phyloP scores from a whole-genome alignment of 345 rosid genomes.

The Linum usitatissimum region DNA sequence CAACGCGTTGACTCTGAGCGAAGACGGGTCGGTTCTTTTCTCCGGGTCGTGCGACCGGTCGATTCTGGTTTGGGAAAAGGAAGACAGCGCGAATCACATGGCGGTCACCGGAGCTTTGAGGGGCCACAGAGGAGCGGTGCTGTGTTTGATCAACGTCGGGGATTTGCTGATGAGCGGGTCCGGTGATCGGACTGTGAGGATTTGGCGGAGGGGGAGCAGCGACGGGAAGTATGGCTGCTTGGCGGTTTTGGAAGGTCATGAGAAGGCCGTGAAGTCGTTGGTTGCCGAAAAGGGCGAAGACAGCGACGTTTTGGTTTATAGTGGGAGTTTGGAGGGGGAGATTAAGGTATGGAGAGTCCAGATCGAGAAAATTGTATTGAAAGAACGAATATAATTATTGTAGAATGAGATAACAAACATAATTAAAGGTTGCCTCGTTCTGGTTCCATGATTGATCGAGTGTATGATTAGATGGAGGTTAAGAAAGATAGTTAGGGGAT shows the following conservation, averaged over 20 bases:
- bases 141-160: constrained; percentile 28
- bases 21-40: constrained; percentile 25
- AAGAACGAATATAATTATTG: too few species aligned
- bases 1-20: constrained; percentile 32
- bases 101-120: constrained; percentile 24
- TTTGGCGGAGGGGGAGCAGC: constrained; percentile 25
- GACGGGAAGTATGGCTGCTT: constrained; percentile 22
- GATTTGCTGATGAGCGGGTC: constrained; percentile 36
- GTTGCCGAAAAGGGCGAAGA: too few species aligned
- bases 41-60: constrained; percentile 34
- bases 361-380: too few species aligned
- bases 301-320: too few species aligned
- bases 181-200: constrained; percentile 36
- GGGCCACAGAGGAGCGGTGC: constrained; percentile 32
- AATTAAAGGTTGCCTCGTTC: too few species aligned
- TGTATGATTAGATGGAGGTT: too few species aligned
- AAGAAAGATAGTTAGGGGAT: too few species aligned
- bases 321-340: too few species aligned
- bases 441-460: too few species aligned
- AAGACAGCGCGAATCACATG: constrained; percentile 8
- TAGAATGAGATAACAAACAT: too few species aligned
- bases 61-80: constrained; percentile 34
- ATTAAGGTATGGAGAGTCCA: too few species aligned
- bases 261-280: constrained; percentile 33
- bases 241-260: constrained; percentile 31